Conservation (phyloP, 2,329 filamentous ascomycete species). For the Hypoxylon sp. region DNA sequence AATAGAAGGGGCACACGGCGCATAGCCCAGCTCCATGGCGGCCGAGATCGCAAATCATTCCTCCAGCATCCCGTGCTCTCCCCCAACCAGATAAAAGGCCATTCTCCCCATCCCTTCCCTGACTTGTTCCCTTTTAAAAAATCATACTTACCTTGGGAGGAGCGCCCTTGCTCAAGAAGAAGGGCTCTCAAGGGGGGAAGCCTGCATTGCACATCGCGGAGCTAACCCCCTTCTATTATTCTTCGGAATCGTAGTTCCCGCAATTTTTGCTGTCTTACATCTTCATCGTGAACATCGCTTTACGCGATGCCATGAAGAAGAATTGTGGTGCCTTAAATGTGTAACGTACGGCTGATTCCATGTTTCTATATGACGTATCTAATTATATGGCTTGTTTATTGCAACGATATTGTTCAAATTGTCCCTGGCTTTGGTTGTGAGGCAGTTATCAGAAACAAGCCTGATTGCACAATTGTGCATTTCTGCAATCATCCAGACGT, state of each 20-base stretch:
- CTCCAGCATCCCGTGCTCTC: constrained; percentile 9
- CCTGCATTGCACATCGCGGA: constrained; percentile 70
- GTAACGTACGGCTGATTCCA: neutral
- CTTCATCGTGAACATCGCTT: constrained; percentile 63
- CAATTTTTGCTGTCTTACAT: constrained; percentile 61
- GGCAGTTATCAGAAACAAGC: constrained; percentile 7
- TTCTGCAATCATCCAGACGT: constrained; percentile 27
- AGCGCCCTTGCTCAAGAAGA: constrained; percentile 61
- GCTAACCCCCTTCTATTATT: constrained; percentile 65
- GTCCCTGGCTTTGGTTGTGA: neutral
- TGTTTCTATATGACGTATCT: neutral
- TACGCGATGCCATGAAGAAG: constrained; percentile 62
- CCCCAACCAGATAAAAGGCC: constrained; percentile 43
- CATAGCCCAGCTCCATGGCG: constrained; percentile 4
- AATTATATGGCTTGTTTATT: neutral
- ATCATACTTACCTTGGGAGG: constrained; percentile 68
- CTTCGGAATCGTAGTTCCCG: constrained; percentile 67
- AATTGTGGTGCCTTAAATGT: constrained; percentile 23
- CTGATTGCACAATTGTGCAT: constrained; percentile 3
- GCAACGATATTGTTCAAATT: constrained; percentile 1
- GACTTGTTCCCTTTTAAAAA: constrained; percentile 54
- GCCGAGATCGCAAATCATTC: constrained; percentile 43
- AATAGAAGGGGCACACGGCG: constrained; percentile 13
- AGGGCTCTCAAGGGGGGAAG: constrained; percentile 59
- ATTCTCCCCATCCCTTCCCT: constrained; percentile 28